Evolutionary conservation across 495 filamentous ascomycete genomes (phyloP), one percentile per base, ranked within the genome.

Genomic region (Penicillium longicatenatum): DNA sequence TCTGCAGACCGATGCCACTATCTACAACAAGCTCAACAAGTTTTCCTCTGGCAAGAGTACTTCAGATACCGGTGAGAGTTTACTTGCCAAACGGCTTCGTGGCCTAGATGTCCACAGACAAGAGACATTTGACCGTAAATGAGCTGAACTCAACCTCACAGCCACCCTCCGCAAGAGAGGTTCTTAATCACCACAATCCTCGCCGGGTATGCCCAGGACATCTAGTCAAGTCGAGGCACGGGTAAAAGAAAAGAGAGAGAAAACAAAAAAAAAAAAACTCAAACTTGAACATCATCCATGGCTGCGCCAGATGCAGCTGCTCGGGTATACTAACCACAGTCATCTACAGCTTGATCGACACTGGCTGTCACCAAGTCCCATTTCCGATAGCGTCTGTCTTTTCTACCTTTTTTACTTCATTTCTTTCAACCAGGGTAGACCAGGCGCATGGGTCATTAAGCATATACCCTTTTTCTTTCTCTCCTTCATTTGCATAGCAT

Each of bases 11-110:
- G 60, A 67, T 37, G 46, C 54, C 22, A 74, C 70, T 39, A 64
- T 73, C 20, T 89, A 90, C 62, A 82, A 79, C 58, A 91, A 90
- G 64, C 83, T 89, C 37, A 86, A 64, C 65, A 89, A 81, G 64
- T 86, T 82, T 62, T 57, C 65, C 5, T 57, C 72, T 11, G 62
- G 54, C 33, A 60, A 68, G 17, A 61, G 60, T 51, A 67, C 72
- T n/a, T 64, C 74, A 14, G 79, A 82, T 55, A 63, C 62, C 12
- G 75, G 80, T 16, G 82, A 84, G 61, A 79, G 84, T 48, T 64
- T 86, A 24, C 71, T 86, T 30, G 82, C 84, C 31, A 80, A 77
- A 61, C 74, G 79, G 58, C 67, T 86, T 35, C 75, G 76, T 53
- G 69, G 80, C 20, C 65, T 84, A 16, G 82, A 80, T 52, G 73